Percentiles rank a stretch among this genome's conserved stretches.
These are phyloP conservation scores for Aspergillaceae sp. DNA, from an alignment of 2,329 filamentous ascomycete genomes.

Conservation along the genomic window DNA sequence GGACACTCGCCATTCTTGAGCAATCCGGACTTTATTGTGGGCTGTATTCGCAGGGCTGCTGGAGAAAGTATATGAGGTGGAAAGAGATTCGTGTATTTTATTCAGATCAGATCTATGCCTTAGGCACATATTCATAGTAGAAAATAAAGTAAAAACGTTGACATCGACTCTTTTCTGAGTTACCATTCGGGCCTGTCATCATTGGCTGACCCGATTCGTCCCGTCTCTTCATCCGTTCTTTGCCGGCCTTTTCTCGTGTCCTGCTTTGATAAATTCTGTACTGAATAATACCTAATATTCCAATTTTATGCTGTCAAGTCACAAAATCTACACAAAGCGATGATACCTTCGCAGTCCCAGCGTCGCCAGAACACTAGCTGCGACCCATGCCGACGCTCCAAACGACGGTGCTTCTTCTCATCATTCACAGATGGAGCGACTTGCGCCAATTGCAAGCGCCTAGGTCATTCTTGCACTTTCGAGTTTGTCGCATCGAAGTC, in stretches of 20 bases:
- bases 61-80: slow-evolving; percentile 9
- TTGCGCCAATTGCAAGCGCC: background rate
- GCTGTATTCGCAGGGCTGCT: slow-evolving; percentile 17
- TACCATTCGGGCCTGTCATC: too few relatives aligned
- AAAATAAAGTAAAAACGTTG: too few relatives aligned
- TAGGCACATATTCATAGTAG: background rate
- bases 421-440: background rate
- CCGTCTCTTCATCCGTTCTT: too few relatives aligned
- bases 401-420: slow-evolving; percentile 16
- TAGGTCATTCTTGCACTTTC: background rate
- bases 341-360: background rate
- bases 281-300: too few relatives aligned
- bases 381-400: slow-evolving; percentile 17
- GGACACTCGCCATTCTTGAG: slow-evolving; percentile 23
- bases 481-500: background rate
- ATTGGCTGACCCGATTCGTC: too few relatives aligned
- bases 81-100: background rate
- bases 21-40: slow-evolving; percentile 17
- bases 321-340: background rate
- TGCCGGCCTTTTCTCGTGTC: too few relatives aligned
- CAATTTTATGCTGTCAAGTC: too few relatives aligned
- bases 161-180: too few relatives aligned
- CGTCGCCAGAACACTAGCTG: slow-evolving; percentile 20
- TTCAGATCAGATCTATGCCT: background rate
- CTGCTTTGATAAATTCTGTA: too few relatives aligned